Evolutionary conservation across 192 early-diverging fungal species (phyloP), one percentile per base, ranked within the genome.

Genomic region (Entophlyctis luteolus): DNA sequence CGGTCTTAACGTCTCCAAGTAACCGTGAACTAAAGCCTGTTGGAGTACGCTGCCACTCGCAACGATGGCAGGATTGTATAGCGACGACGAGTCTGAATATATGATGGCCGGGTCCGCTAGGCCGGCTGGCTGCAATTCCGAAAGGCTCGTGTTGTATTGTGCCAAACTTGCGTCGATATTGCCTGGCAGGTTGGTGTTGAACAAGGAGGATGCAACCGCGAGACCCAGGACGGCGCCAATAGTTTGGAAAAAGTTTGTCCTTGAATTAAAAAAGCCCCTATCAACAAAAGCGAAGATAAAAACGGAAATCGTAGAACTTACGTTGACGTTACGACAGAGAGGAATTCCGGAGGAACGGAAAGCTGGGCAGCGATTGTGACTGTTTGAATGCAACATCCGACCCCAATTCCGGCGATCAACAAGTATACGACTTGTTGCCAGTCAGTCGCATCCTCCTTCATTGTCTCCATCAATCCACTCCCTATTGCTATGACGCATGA

Each of bases 281-380:
- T 29, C 18, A 22, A 52, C 4, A 48, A 38, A 22, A 27, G 5
- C 34, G 53, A 5, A 62, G n/a, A 60, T 23, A 33, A 52, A 71
- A 86, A 70, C 63, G 84, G 87, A 3, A 74, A 75, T 32, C 4
- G 22, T 1, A 12, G 28, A 48, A 67, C 48, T 72, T 29, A 32
- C 48, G 39, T 87, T 49, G 87, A 72, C 12, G 88, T 89, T 42
- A 79, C 84, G 0, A 83, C 79, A 0, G 90, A 87, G 75, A 91
- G 77, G 49, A 87, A 82, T 14, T 78, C 72, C 42, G 82, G 83
- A 3, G 67, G 37, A 0, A 75, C 74, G 10, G 62, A 66, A 22
- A 62, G 68, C 53, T 75, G 74, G 25, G 62, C 31, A 5, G 68
- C 37, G 20, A 71, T 25, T 5, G 71, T 33, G 20, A 37, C 20